Base-by-base conservation (phyloP, 1,284 basidiomycete genomes). In the Phlebopus sp. region DNA sequence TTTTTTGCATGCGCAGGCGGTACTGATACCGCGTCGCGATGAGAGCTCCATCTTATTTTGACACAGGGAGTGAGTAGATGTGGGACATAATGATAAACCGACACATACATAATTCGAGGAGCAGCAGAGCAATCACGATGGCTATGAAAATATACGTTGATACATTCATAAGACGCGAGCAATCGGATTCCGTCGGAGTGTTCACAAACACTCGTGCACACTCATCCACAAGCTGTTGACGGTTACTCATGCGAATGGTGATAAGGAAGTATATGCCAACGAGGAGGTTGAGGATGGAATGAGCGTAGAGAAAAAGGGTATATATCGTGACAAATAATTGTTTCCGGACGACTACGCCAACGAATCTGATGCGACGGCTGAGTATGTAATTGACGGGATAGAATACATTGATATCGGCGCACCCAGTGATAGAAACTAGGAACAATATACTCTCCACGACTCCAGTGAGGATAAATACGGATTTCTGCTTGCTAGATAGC, bases 1-100 rank as follows among this genome's bases (percentile, higher is more conserved):
- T 59, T 62, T 84, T 82, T 58, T 83, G 75, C 21, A 59, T 62
- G 44, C 74, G 70, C 15, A 86, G 63, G 54, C 77, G 78, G 54
- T 77, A 75, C 36, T 78, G 64, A 57, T 85, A 86, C 13, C 82
- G 77, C 14, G 80, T 76, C 8, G 77, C 76, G 38, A 84, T 72
- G 46, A 86, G 59, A 8, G 71, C 71, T 34, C 76, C 77, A 54
- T 84, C 83, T 86, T 50, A 8, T 18, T 19, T 27, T 31, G 11
- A 25, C 29, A 19, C 18, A 3, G 19, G 31, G 5, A 4, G 40
- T 41, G 31, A 52, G 42, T 23, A 36, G 43, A 35, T 43, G 25
- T 29, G n/a, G 37, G 30, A 18, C 18, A 13, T 37, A 38, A 5
- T 10, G 23, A 30, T n/a, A 34, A 36, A 21, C 5, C 6, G 17